A percentile compares a stretch with the other conserved stretches of the same genome.
phyloP scores from a whole-genome alignment of 108 stramenopile species.

The Nannochloropsis salina region DNA sequence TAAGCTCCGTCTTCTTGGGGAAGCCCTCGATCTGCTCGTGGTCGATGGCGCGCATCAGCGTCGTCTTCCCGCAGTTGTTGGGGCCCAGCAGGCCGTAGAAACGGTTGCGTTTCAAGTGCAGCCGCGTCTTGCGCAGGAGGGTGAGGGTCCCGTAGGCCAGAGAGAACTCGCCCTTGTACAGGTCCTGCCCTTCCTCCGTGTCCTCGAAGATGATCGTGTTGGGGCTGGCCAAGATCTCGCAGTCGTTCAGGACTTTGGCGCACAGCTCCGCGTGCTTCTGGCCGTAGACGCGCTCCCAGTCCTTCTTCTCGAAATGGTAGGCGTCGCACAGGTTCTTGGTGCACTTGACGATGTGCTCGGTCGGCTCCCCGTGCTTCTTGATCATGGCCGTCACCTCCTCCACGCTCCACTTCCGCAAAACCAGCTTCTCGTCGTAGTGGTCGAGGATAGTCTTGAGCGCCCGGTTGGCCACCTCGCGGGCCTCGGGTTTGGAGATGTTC shows the following conservation, averaged over 20 bases:
- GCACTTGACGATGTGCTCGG: neutral
- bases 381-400: conserved; percentile 19
- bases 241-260: conserved; percentile 14
- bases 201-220: conserved; percentile 63
- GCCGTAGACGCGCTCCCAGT: neutral
- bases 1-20: conserved; percentile 85
- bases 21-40: conserved; percentile 99
- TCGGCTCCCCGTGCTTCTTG: conserved; percentile 6
- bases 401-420: conserved; percentile 12
- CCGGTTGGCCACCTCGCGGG: conserved; percentile 67
- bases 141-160: conserved; percentile 82
- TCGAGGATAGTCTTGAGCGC: neutral
- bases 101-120: conserved; percentile 91
- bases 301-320: conserved; percentile 15
- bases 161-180: conserved; percentile 98
- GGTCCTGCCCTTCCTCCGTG: conserved; percentile 81
- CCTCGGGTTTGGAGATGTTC: conserved; percentile 86
- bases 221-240: neutral
- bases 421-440: conserved; percentile 18
- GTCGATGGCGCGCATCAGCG: conserved; percentile 96
- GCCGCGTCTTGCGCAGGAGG: conserved; percentile 97
- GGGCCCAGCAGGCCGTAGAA: conserved; percentile 95
- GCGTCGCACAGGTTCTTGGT: conserved; percentile 18
- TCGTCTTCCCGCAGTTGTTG: conserved; percentile 98
- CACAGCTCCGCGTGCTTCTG: neutral